Evolutionary conservation across 2,329 filamentous ascomycete species (phyloP).

Genomic region (Botrytis paeoniae): DNA sequence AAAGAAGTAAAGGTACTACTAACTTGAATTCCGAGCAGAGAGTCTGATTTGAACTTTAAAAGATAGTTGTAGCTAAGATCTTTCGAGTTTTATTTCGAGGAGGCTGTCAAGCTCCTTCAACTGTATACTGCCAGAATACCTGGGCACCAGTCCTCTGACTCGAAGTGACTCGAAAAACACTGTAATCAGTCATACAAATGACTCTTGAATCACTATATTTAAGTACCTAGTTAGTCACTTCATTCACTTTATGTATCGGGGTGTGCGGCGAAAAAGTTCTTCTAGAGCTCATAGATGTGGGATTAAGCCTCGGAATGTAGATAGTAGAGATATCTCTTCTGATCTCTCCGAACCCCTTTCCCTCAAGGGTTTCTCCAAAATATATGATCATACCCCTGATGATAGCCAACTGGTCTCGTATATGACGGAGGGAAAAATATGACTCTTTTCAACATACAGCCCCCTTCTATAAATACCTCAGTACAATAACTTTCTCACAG

Average conservation of each 20-base stretch:
- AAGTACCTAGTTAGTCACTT: neutral
- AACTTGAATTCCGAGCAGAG: neutral
- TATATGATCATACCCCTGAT: neutral
- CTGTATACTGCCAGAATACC: neutral
- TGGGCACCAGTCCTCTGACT: neutral
- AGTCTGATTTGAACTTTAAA: neutral
- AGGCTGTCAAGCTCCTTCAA: neutral
- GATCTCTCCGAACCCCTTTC: neutral
- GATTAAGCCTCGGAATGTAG: neutral
- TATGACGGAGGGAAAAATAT: neutral
- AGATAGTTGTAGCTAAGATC: neutral
- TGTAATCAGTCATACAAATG: neutral
- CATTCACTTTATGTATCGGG: neutral
- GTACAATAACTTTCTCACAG: neutral
- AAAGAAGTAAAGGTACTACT: neutral
- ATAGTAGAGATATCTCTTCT: neutral
- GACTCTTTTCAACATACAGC: neutral
- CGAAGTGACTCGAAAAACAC: neutral
- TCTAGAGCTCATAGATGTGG: neutral
- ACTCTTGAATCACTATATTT: neutral
- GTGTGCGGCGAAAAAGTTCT: neutral
- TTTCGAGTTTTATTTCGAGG: neutral
- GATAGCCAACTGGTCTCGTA: accelerated
- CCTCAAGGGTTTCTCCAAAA: too few species aligned
- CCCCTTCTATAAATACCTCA: neutral